phyloP scores from a whole-genome alignment of 345 rosid genomes.

The Pistacia integerrima region DNA sequence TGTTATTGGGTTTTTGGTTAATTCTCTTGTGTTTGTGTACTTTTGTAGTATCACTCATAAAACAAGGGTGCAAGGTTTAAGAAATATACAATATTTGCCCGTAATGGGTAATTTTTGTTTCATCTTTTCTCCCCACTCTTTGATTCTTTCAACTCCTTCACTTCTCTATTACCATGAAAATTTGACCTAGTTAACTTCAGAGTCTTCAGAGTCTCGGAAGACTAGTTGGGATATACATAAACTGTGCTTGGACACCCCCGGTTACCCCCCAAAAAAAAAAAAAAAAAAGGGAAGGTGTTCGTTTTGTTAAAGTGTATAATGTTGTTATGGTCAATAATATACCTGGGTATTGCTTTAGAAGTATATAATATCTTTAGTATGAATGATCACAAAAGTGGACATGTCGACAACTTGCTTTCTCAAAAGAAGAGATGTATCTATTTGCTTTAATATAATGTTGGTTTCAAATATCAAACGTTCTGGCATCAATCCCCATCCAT shows the following conservation, averaged over 20 bases:
- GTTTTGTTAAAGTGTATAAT: too few relatives aligned
- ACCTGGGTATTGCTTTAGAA: too few relatives aligned
- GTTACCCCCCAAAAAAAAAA: too few relatives aligned
- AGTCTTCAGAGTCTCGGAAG: too few relatives aligned
- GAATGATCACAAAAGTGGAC: background rate
- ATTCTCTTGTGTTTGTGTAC: background rate
- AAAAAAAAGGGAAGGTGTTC: too few relatives aligned
- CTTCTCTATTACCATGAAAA: background rate
- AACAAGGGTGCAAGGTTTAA: slow-evolving; percentile 20
- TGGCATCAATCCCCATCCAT: slow-evolving; percentile 6
- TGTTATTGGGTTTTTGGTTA: background rate
- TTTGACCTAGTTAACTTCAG: too few relatives aligned
- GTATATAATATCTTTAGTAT: too few relatives aligned
- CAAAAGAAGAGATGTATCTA: slow-evolving; percentile 5
- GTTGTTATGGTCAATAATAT: too few relatives aligned
- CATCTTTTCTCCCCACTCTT: background rate
- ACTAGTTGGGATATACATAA: too few relatives aligned
- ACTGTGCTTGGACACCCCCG: too few relatives aligned
- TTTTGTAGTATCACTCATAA: slow-evolving; percentile 17
- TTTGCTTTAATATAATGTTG: background rate
- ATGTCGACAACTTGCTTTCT: slow-evolving; percentile 2
- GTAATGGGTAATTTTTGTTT: slow-evolving; percentile 23
- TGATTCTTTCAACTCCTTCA: background rate
- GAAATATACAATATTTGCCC: slow-evolving; percentile 14
- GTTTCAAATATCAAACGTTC: background rate